Conservation (phyloP, 306 rosid species). For the Glycine soja region DNA sequence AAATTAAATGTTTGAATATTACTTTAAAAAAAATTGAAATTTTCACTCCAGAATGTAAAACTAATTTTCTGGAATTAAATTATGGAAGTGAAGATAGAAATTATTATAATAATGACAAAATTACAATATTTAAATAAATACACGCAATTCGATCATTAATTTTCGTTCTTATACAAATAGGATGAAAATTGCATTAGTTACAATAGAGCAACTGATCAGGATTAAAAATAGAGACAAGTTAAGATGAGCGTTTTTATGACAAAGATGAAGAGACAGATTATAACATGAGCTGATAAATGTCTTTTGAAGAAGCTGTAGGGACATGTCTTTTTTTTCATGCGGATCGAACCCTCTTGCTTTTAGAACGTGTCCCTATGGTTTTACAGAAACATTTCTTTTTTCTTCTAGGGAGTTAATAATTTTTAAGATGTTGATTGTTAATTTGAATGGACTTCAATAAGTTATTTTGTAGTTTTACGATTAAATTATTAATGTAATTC, state of each 20-base stretch:
- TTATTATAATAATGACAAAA: neutral
- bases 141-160: neutral
- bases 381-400: neutral
- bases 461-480: neutral
- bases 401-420: neutral
- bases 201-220: neutral
- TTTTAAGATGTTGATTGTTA: neutral
- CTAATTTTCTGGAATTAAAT: no score
- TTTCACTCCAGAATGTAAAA: no score
- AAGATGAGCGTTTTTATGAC: neutral
- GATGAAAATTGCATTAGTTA: neutral
- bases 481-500: neutral
- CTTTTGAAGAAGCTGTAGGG: constrained; percentile 15
- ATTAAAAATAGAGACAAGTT: neutral
- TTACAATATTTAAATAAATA: neutral
- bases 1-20: no score
- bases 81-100: neutral
- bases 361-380: neutral
- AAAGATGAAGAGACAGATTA: neutral
- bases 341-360: neutral
- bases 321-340: neutral
- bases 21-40: no score
- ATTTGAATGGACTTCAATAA: neutral
- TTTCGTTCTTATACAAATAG: neutral
- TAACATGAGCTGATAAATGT: neutral